Base-by-base conservation (phyloP, 2,329 filamentous ascomycete species). In the Aureobasidium uvarum region DNA sequence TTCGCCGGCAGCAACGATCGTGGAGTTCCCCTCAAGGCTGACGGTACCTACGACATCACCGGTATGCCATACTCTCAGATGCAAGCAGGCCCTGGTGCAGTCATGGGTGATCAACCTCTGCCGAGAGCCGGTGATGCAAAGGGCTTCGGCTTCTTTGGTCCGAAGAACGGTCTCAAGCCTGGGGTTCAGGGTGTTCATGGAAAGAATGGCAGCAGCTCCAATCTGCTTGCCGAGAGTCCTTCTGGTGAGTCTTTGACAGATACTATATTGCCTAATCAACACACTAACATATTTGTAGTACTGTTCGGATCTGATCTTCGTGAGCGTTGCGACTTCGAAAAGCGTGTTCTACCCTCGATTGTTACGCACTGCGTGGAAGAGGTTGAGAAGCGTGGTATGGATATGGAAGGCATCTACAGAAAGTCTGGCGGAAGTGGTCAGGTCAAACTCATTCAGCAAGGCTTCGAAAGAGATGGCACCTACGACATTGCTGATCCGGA, bases 311-410 rank as follows among this genome's bases (percentile, higher is more conserved):
- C 92, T 2, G 95, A 99, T 62, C 83, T 99, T 41, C 84, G 88
- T 51, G 89, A 92, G 72, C 88, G 95, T 68, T 89, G 92, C 73
- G 92, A 96, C 59, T 92, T 86, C 73, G 95, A 99, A 77, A 91
- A 90, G 69, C 88, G 90, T 62, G 88, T 94, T 72, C 94, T 99
- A 68, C 95, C 95, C 55, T 89, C 87, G 68, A 91, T 99, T 33
- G 91, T 99, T 50, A 94, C 88, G 55, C 89, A 92, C 55, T 99
- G 95, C 77, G 96, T 99, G 70, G 91, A 96, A 74, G 94, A 99
- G 78, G 95, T 99, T 45, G 95, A 99, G 77, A 81, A 95, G 25
- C 88, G 95, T 74, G 95, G 94, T 78, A 96, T 99, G 91, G 93
- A 98, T 72, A 86, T 96, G 71, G 95, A 98, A 79, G 95, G 95